Conservation (phyloP, 1,284 basidiomycete genomes). For the Irpex sp. region DNA sequence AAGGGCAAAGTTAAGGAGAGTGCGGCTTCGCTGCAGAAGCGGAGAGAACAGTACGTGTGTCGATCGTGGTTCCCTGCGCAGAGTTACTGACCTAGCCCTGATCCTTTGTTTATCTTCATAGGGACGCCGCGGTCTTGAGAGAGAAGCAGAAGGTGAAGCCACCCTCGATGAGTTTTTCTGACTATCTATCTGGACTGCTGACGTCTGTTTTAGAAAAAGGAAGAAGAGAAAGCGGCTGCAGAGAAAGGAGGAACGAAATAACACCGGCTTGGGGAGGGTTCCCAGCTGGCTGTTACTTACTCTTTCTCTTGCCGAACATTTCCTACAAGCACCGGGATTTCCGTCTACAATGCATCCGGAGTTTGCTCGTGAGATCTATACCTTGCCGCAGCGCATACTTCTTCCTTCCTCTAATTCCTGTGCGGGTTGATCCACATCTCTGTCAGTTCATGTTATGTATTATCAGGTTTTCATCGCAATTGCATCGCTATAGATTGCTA, state of each 20-base stretch:
- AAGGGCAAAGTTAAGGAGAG: conserved; percentile 70
- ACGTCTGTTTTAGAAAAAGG: conserved; percentile 54
- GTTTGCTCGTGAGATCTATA: not conserved
- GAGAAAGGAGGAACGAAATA: conserved; percentile 38
- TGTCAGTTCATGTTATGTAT: not conserved
- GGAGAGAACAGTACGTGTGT: conserved; percentile 67
- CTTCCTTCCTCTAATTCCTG: not conserved
- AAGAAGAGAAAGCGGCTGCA: conserved; percentile 38
- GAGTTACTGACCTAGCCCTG: not conserved
- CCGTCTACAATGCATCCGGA: not conserved
- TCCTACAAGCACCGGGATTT: not conserved
- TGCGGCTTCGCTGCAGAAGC: conserved; percentile 52
- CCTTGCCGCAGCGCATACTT: not conserved
- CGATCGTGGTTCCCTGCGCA: not conserved
- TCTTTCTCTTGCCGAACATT: not conserved
- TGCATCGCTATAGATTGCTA: not conserved
- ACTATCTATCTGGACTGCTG: conserved; percentile 4
- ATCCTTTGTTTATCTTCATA: conserved; percentile 24
- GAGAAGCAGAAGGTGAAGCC: conserved; percentile 68
- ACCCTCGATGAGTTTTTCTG: not conserved
- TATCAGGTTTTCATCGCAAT: not conserved
- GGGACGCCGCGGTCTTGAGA: conserved; percentile 69
- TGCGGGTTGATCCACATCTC: not conserved
- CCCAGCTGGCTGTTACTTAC: conserved; percentile 1
- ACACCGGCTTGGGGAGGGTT: conserved; percentile 25